phyloP scores from a whole-genome alignment of 2,329 filamentous ascomycete species.

The Dryadomyces quercus-mongolicae region DNA sequence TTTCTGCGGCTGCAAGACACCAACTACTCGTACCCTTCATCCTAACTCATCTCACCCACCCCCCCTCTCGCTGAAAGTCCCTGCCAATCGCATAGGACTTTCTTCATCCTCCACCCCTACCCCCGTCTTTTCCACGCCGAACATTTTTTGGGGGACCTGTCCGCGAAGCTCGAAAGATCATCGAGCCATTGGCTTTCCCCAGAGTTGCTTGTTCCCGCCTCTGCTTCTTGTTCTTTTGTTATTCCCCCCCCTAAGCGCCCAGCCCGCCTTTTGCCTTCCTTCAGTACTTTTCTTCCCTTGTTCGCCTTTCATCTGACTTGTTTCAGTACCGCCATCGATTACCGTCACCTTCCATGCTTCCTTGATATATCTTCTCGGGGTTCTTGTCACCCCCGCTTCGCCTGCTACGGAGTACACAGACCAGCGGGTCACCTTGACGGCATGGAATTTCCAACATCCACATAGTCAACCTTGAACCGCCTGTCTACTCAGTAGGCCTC shows the following conservation, averaged over 20 bases:
- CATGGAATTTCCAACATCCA: conserved; percentile 26
- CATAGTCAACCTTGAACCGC: conserved; percentile 20
- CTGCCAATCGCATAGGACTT: not conserved
- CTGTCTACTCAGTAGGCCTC: not conserved
- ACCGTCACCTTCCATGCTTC: not conserved
- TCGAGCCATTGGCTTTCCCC: not conserved
- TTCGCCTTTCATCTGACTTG: too few relatives aligned
- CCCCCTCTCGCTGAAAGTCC: not conserved
- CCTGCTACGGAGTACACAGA: conserved; percentile 9
- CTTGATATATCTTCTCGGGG: not conserved
- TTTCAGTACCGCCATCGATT: not conserved
- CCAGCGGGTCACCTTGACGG: conserved; percentile 20
- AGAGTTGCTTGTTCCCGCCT: not conserved
- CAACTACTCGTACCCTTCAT: not conserved
- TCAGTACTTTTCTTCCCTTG: not conserved
- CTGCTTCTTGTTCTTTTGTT: not conserved
- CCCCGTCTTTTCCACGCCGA: not conserved
- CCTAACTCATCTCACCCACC: not conserved
- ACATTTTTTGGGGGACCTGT: not conserved
- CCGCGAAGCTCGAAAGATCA: not conserved
- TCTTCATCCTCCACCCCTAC: not conserved
- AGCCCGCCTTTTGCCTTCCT: too few relatives aligned
- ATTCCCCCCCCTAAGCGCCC: not conserved
- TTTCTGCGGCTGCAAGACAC: not conserved
- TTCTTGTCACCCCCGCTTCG: not conserved